These are phyloP conservation scores for Xylaria digitata DNA, from an alignment of 2,329 filamentous ascomycete species.

Conservation along the genomic window DNA sequence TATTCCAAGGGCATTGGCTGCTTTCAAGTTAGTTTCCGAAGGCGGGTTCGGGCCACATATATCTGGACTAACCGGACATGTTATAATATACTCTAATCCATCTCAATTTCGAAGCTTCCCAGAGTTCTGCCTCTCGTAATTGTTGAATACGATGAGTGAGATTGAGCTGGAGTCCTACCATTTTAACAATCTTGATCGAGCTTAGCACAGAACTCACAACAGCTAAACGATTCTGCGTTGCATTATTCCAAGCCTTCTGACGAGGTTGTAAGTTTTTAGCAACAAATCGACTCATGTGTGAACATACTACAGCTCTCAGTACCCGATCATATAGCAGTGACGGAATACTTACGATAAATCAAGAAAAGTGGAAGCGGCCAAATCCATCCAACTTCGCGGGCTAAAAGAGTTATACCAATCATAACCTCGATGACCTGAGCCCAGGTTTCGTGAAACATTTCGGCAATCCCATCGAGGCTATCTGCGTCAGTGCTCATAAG, in stretches of 20 bases:
- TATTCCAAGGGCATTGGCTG: slow-evolving; percentile 57
- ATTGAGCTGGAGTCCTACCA: slow-evolving; percentile 51
- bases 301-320: slow-evolving; percentile 52
- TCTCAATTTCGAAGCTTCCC: slow-evolving; percentile 49
- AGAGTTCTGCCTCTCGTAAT: slow-evolving; percentile 51
- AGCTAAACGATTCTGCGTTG: slow-evolving; percentile 56
- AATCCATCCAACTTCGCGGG: slow-evolving; percentile 56
- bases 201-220: slow-evolving; percentile 51
- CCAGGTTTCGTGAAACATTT: slow-evolving; percentile 58
- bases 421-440: slow-evolving; percentile 56
- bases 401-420: slow-evolving; percentile 55
- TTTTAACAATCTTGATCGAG: slow-evolving; percentile 56
- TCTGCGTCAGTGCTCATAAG: slow-evolving; percentile 57
- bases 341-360: slow-evolving; percentile 53
- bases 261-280: slow-evolving; percentile 50
- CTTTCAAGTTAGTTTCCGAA: neutral
- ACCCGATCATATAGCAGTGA: neutral
- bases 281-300: slow-evolving; percentile 55
- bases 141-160: slow-evolving; percentile 42
- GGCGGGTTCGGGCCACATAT: no score
- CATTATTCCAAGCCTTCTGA: slow-evolving; percentile 55
- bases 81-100: slow-evolving; percentile 57
- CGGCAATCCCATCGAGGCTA: slow-evolving; percentile 47
- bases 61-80: slow-evolving; percentile 51
- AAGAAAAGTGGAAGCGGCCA: slow-evolving; percentile 55